phyloP scores from a whole-genome alignment of 73 alveolate species.

The Paramecium caudatum region DNA sequence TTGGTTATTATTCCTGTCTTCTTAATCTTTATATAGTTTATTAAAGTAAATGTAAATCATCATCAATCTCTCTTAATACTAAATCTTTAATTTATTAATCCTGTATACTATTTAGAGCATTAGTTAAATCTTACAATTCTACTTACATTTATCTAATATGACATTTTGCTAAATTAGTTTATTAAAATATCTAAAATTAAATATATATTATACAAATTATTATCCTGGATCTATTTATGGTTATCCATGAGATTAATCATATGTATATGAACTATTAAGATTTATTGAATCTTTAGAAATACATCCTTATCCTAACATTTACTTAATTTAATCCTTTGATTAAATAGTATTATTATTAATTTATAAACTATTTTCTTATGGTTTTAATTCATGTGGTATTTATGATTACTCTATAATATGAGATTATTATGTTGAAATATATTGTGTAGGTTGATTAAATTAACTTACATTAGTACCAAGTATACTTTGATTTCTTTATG shows the following conservation, averaged over 20 bases:
- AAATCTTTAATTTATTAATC: neutral
- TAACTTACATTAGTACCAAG: conserved; percentile 14
- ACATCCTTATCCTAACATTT: neutral
- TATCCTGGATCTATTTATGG: neutral
- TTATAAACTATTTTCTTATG: neutral
- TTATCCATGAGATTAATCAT: neutral
- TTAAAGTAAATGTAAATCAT: neutral
- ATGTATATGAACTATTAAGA: neutral
- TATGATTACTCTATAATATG: no score
- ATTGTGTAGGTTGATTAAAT: no score
- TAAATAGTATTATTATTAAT: conserved; percentile 12
- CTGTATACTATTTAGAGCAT: neutral
- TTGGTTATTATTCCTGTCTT: neutral
- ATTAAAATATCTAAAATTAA: conserved; percentile 30
- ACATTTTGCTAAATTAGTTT: conserved; percentile 61
- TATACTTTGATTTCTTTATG: no score
- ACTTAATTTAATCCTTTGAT: neutral
- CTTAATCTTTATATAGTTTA: conserved; percentile 12
- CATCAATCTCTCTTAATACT: conserved; percentile 36
- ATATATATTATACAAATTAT: neutral
- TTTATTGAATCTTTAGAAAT: conserved; percentile 14
- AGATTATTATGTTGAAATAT: no score
- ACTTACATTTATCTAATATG: conserved; percentile 44
- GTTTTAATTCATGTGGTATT: no score
- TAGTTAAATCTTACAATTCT: conserved; percentile 40